These are phyloP conservation scores for Rhizophora apiculata DNA, from an alignment of 345 rosid genomes.

Conservation along the genomic window DNA sequence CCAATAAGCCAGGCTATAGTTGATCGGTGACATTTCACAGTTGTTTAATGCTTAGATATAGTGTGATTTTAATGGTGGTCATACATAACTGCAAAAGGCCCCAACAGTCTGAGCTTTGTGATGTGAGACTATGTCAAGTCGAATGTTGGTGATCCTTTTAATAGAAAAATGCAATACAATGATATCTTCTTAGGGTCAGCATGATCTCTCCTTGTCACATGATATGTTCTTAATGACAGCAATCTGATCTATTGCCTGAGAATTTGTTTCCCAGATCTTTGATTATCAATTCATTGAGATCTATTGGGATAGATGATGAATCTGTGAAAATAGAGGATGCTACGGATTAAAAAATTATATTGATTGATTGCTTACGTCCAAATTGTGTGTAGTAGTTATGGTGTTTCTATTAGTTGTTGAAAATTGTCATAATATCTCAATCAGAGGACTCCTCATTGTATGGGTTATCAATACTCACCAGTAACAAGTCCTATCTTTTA, in stretches of 20 bases:
- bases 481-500: background rate
- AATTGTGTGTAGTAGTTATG: background rate
- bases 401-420: too few relatives aligned
- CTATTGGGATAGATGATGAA: background rate
- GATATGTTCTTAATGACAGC: background rate
- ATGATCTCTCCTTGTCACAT: background rate
- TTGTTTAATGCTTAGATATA: background rate
- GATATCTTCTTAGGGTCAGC: background rate
- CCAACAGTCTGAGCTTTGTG: background rate
- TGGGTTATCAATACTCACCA: background rate
- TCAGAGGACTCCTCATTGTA: background rate
- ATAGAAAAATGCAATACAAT: background rate
- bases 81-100: background rate
- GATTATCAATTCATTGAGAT: background rate
- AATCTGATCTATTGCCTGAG: background rate
- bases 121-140: background rate
- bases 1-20: slow-evolving; percentile 7
- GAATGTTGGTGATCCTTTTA: too few relatives aligned
- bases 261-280: background rate
- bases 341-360: background rate
- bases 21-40: background rate
- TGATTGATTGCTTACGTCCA: background rate
- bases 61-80: background rate
- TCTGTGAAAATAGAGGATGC: background rate
- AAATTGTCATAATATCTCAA: too few relatives aligned